Evolutionary conservation across 2,329 filamentous ascomycete species (phyloP).

Genomic region (Exophiala sideris): DNA sequence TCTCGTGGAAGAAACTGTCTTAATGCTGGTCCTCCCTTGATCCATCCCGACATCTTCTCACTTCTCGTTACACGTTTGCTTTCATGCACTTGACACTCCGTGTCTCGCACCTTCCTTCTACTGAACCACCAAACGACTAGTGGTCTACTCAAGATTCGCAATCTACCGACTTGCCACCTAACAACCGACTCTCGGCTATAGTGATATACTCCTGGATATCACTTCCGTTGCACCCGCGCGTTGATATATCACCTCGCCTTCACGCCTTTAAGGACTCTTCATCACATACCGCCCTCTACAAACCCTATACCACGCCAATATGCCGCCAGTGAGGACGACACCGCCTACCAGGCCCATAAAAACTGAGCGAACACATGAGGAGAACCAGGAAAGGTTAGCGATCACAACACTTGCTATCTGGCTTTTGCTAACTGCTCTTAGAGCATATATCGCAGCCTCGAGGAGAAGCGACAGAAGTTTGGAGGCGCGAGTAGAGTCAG

Average conservation of each 20-base stretch:
- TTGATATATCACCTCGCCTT: too few species aligned
- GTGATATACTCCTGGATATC: too few species aligned
- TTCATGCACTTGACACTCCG: too few species aligned
- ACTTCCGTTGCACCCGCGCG: too few species aligned
- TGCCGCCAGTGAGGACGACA: conserved; percentile 27
- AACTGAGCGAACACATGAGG: conserved; percentile 31
- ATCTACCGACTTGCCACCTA: too few species aligned
- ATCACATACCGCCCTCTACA: neutral
- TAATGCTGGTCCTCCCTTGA: neutral
- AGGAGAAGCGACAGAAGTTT: conserved; percentile 80
- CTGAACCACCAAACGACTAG: too few species aligned
- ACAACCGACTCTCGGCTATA: too few species aligned
- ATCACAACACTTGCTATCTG: neutral
- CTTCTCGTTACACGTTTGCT: too few species aligned
- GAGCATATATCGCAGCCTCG: conserved; percentile 90
- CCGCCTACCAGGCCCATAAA: conserved; percentile 29
- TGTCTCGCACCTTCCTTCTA: too few species aligned
- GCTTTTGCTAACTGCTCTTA: conserved; percentile 33
- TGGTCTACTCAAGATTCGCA: too few species aligned
- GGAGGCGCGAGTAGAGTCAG: conserved; percentile 84
- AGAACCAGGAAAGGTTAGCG: conserved; percentile 45
- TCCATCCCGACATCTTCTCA: neutral
- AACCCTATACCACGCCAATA: conserved; percentile 1
- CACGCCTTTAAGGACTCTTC: too few species aligned
- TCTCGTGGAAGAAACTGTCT: neutral